Evolutionary conservation across 2,329 filamentous ascomycete species (phyloP).

Genomic region (Davidsoniella neocaledoniae): DNA sequence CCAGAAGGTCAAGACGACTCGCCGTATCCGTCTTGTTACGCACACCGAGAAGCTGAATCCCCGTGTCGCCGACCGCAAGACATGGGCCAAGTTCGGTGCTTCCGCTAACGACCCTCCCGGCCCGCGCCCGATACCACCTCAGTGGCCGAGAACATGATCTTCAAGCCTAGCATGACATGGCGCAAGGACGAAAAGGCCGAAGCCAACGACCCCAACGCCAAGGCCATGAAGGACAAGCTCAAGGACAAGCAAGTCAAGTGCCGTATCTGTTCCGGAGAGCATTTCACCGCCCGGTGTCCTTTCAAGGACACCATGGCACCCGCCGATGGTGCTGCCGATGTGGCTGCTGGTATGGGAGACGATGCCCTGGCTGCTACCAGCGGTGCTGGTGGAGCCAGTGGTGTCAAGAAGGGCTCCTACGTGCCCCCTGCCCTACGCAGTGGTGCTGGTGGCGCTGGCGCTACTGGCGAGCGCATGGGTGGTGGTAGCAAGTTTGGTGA

Average conservation of each 20-base stretch:
- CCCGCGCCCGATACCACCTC: slow-evolving; percentile 81
- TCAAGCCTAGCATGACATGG: slow-evolving; percentile 87
- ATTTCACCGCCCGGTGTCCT: slow-evolving; percentile 97
- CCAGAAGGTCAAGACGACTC: slow-evolving; percentile 94
- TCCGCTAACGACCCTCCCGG: slow-evolving; percentile 73
- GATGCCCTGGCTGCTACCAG: slow-evolving; percentile 22
- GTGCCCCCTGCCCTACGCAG: slow-evolving; percentile 87
- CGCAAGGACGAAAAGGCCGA: slow-evolving; percentile 76
- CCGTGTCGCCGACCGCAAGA: slow-evolving; percentile 83
- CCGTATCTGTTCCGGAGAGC: slow-evolving; percentile 95
- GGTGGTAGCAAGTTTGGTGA: slow-evolving; percentile 66
- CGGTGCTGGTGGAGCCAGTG: slow-evolving; percentile 38
- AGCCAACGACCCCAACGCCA: slow-evolving; percentile 54
- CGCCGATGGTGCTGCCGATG: slow-evolving; percentile 45
- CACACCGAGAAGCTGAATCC: slow-evolving; percentile 92
- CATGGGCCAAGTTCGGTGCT: slow-evolving; percentile 82
- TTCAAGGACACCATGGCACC: slow-evolving; percentile 99
- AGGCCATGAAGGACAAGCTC: slow-evolving; percentile 63
- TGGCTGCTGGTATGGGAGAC: slow-evolving; percentile 37
- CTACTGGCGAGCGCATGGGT: slow-evolving; percentile 65
- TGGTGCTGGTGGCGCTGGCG: slow-evolving; percentile 36
- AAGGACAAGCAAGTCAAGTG: slow-evolving; percentile 99
- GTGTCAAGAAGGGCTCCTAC: slow-evolving; percentile 64
- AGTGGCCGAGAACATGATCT: slow-evolving; percentile 95
- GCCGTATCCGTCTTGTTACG: slow-evolving; percentile 81